A percentile compares a stretch with the other conserved stretches of the same genome.
These are phyloP conservation scores for Euphorbia peplus DNA, from an alignment of 345 rosid genomes.

Conservation along the genomic window DNA sequence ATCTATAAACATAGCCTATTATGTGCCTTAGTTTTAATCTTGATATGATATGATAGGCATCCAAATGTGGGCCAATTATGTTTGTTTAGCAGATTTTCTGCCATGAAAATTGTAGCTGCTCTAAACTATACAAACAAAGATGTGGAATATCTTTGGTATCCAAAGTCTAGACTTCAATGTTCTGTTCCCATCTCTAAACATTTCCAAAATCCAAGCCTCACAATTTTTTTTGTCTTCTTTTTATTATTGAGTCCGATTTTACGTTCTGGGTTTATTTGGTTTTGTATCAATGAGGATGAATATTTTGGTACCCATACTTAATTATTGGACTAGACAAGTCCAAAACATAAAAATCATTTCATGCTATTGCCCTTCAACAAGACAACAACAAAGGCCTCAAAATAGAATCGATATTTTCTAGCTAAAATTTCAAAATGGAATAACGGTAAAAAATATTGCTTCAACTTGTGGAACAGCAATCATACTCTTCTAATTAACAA, in stretches of 20 bases:
- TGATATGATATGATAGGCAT: slow-evolving; percentile 24
- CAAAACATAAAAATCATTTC: too few relatives aligned
- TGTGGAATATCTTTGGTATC: slow-evolving; percentile 32
- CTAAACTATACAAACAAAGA: slow-evolving; percentile 34
- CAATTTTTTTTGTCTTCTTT: slow-evolving; percentile 1
- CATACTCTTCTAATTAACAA: too few relatives aligned
- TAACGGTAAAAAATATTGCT: too few relatives aligned
- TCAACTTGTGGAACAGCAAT: too few relatives aligned
- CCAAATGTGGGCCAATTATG: slow-evolving; percentile 31
- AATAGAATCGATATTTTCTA: too few relatives aligned
- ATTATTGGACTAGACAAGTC: too few relatives aligned
- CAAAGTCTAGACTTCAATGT: slow-evolving; percentile 33
- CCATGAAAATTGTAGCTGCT: slow-evolving; percentile 22
- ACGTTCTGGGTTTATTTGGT: neutral
- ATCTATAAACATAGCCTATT: too few relatives aligned
- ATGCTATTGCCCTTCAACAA: neutral
- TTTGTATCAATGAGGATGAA: neutral
- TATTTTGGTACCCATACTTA: neutral
- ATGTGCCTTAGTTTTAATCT: too few relatives aligned
- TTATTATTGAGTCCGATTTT: neutral
- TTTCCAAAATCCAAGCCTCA: neutral
- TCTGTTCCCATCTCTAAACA: too few relatives aligned
- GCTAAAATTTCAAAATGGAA: too few relatives aligned
- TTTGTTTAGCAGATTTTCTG: slow-evolving; percentile 19
- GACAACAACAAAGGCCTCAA: too few relatives aligned